These are phyloP conservation scores for Plasmodium vinckei DNA, from an alignment of 169 alveolate species.

Conservation along the genomic window DNA sequence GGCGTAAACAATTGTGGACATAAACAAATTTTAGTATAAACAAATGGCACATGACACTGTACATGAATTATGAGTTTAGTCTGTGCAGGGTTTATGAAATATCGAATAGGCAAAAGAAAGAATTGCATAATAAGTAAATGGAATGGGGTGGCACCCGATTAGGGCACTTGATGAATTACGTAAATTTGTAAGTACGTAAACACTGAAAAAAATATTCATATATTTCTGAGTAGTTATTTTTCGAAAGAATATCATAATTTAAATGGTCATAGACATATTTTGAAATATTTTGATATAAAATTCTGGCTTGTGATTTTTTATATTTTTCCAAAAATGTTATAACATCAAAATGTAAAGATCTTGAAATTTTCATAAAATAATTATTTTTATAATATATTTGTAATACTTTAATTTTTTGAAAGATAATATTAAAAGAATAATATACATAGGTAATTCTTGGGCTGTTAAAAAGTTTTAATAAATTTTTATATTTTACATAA, in stretches of 20 bases:
- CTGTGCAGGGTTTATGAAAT: not conserved
- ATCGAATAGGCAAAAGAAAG: not conserved
- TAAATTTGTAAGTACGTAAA: conserved; percentile 30
- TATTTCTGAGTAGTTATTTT: conserved; percentile 10
- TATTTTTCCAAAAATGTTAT: conserved; percentile 27
- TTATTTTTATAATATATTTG: conserved; percentile 13
- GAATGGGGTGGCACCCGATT: not conserved
- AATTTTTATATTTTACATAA: conserved; percentile 55
- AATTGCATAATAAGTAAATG: not conserved
- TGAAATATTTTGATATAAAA: conserved; percentile 17
- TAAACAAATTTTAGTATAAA: too few species aligned
- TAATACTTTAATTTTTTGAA: conserved; percentile 40
- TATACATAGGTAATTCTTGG: conserved; percentile 45
- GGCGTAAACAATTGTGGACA: too few species aligned
- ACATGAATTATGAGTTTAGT: too few species aligned
- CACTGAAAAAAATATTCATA: conserved; percentile 43
- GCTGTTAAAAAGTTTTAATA: conserved; percentile 39
- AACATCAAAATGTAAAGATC: conserved; percentile 45
- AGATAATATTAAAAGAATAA: conserved; percentile 50
- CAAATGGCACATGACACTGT: too few species aligned
- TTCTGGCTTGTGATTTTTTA: conserved; percentile 12
- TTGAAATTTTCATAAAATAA: conserved; percentile 36
- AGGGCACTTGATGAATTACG: not conserved
- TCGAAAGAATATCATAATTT: conserved; percentile 10
- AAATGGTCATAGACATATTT: conserved; percentile 21